Evolutionary conservation across 2,329 filamentous ascomycete species (phyloP), one percentile per base, ranked within the genome.

Genomic region (Balansia obtecta): DNA sequence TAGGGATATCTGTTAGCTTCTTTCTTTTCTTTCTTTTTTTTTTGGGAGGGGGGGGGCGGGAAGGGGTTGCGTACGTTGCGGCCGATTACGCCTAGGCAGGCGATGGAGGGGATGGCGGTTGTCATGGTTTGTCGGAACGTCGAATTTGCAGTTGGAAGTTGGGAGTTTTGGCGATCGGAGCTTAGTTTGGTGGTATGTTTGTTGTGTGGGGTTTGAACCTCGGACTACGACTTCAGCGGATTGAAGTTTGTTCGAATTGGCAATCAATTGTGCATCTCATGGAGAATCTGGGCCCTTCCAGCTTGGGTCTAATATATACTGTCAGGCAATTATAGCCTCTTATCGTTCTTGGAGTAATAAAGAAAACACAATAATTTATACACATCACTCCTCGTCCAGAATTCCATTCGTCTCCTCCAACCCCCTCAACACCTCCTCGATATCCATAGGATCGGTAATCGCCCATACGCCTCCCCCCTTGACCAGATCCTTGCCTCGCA

Each of bases 401-500:
- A 76, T 60, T 12, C 61, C 63, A 41, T 76, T 82, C 10, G 82
- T 87, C 62, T 84, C 77, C 56, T 87, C 80, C 44, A 88, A 62
- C 2, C 76, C 81, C 53, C 68, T 73, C 39, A 88, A 63, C 43
- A 83, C 78, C 55, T 85, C 80, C 54, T 89, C 83, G 45, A 88
- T 78, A 64, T 88, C 85, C 50, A 74, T 77, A 9, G 90, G 88
- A 63, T 89, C 84, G 10, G 82, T 90, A 49, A 96, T 86, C 4
- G 85, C 89, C 89, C 90, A 95, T 0, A 96, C 90, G 2, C 91
- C 91, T 46, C 89, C 90, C 1, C 89, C 89, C 63, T 91, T 94
- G 46, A 91, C 79, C 15, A 78, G 71, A 50, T 93, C 87, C 60
- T 84, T 80, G 20, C 81, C 82, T 46, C 81, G 79, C 80, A 93